Evolutionary conservation across 352 stramenopile species (phyloP).

Genomic region (Phytophthora ramorum): DNA sequence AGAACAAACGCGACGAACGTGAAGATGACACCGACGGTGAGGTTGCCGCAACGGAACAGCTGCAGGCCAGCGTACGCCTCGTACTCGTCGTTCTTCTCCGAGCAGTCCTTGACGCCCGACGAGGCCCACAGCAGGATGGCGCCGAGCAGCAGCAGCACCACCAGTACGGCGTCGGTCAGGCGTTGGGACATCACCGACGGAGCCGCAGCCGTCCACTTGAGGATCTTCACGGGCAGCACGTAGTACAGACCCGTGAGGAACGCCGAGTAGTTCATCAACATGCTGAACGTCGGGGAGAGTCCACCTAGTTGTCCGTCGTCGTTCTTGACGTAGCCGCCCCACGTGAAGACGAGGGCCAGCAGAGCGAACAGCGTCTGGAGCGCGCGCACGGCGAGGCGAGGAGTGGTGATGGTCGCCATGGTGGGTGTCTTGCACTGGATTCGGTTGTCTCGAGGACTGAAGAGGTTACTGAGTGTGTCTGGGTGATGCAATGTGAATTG

Average conservation of each 20-base stretch:
- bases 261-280: conserved; percentile 65
- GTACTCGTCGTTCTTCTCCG: conserved; percentile 33
- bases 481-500: conserved; percentile 30
- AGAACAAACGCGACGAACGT: conserved; percentile 33
- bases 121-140: conserved; percentile 40
- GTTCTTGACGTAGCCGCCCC: conserved; percentile 36
- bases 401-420: conserved; percentile 29
- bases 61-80: conserved; percentile 21
- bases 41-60: conserved; percentile 32
- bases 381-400: conserved; percentile 29
- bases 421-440: background rate
- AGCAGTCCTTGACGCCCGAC: conserved; percentile 41
- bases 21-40: conserved; percentile 37
- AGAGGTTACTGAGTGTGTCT: conserved; percentile 2
- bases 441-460: background rate
- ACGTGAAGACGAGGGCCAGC: conserved; percentile 33
- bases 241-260: conserved; percentile 76
- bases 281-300: conserved; percentile 37
- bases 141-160: conserved; percentile 21
- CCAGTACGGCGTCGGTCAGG: conserved; percentile 20
- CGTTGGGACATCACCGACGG: conserved; percentile 32
- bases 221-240: conserved; percentile 75
- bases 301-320: conserved; percentile 21
- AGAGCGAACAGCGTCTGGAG: conserved; percentile 29
- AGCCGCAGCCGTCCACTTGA: conserved; percentile 43